Percentiles rank a stretch among this genome's conserved stretches.
Conservation (phyloP, 345 rosid species). For the Populus ilicifolia region DNA sequence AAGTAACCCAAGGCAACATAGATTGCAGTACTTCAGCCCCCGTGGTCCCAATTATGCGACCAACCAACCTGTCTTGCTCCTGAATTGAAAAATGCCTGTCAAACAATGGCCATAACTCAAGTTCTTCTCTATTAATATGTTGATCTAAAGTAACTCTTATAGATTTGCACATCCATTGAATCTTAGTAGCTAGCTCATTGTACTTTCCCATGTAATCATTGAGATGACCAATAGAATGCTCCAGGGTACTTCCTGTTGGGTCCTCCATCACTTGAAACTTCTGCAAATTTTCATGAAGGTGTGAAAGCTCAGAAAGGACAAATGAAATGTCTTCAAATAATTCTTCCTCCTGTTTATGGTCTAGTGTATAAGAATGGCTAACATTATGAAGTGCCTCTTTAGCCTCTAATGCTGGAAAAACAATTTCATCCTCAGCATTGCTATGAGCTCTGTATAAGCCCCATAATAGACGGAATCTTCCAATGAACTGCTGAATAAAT, state of each 20-base stretch:
- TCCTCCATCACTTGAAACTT: slow-evolving; percentile 31
- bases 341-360: slow-evolving; percentile 88
- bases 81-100: slow-evolving; percentile 65
- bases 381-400: slow-evolving; percentile 93
- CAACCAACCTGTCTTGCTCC: slow-evolving; percentile 86
- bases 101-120: slow-evolving; percentile 90
- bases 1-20: slow-evolving; percentile 93
- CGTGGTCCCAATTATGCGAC: slow-evolving; percentile 85
- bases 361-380: slow-evolving; percentile 85
- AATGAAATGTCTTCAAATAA: slow-evolving; percentile 75
- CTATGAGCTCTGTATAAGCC: slow-evolving; percentile 92
- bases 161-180: slow-evolving; percentile 96
- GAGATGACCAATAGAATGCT: slow-evolving; percentile 20
- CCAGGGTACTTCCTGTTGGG: slow-evolving; percentile 19
- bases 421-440: slow-evolving; percentile 93
- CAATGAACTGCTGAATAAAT: slow-evolving; percentile 66
- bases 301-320: slow-evolving; percentile 64
- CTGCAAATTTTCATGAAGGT: slow-evolving; percentile 48
- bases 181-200: slow-evolving; percentile 69
- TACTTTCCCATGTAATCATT: slow-evolving; percentile 45
- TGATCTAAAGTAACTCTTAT: slow-evolving; percentile 75
- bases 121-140: slow-evolving; percentile 79
- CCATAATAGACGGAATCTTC: slow-evolving; percentile 84
- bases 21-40: slow-evolving; percentile 93
- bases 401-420: slow-evolving; percentile 88